phyloP scores from a whole-genome alignment of 768 basidiomycete species.

The Polyporus arcularius region DNA sequence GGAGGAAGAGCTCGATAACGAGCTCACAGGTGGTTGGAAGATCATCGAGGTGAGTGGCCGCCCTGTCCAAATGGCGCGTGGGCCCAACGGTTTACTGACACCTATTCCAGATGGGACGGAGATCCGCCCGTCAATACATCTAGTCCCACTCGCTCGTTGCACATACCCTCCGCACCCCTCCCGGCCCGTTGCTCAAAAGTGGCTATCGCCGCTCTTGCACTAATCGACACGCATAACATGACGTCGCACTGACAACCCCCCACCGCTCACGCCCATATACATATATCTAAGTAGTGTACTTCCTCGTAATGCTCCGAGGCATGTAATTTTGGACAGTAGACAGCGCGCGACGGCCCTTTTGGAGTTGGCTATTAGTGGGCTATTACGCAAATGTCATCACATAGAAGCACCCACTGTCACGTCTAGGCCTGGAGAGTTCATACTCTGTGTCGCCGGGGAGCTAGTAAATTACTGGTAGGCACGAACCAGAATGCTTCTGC shows the following conservation, averaged over 20 bases:
- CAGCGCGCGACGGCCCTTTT: background rate
- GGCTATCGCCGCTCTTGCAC: background rate
- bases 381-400: no score
- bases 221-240: slow-evolving; percentile 1
- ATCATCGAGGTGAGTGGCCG: slow-evolving; percentile 77
- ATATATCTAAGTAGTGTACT: slow-evolving; percentile 12
- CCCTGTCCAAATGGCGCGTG: background rate
- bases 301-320: background rate
- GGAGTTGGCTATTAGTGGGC: no score
- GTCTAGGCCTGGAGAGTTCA: no score
- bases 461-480: no score
- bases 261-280: slow-evolving; percentile 11
- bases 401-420: no score
- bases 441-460: no score
- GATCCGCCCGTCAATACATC: slow-evolving; percentile 52
- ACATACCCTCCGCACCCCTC: background rate
- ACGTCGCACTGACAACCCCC: background rate
- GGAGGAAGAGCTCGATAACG: slow-evolving; percentile 86
- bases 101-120: slow-evolving; percentile 48
- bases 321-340: slow-evolving; percentile 10
- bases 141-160: slow-evolving; percentile 22
- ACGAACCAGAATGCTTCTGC: no score
- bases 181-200: slow-evolving; percentile 15
- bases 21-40: slow-evolving; percentile 98
- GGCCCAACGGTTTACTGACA: slow-evolving; percentile 3